Evolutionary conservation across 225 moss, liverwort and hornwort species (phyloP).

Genomic region (Polytrichum formosum): DNA sequence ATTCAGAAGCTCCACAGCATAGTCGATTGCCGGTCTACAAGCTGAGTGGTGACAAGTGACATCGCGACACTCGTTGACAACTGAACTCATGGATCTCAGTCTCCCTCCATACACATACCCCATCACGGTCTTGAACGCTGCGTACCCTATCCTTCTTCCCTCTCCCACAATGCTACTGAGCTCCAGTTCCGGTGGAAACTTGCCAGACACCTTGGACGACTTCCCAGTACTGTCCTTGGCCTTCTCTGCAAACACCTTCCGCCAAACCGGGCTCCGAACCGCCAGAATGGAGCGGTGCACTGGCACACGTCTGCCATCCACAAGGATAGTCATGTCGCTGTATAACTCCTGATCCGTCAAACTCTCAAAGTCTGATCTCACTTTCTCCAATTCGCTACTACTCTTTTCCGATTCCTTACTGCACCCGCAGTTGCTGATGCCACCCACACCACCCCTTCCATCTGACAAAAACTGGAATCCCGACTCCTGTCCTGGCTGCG

Average conservation of each 20-base stretch:
- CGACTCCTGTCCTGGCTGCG: slow-evolving; percentile 2
- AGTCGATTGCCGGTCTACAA: slow-evolving; percentile 66
- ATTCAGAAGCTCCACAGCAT: slow-evolving; percentile 61
- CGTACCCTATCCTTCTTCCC: slow-evolving; percentile 54
- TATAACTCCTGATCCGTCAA: slow-evolving; percentile 29
- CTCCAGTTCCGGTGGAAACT: slow-evolving; percentile 40
- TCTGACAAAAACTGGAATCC: neutral
- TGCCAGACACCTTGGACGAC: slow-evolving; percentile 7
- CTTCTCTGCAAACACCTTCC: slow-evolving; percentile 28
- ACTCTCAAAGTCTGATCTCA: slow-evolving; percentile 52
- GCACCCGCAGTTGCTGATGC: neutral
- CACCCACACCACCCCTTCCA: neutral
- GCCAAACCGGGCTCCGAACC: slow-evolving; percentile 61
- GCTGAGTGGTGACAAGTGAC: slow-evolving; percentile 50
- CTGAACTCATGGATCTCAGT: slow-evolving; percentile 23
- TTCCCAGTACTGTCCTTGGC: slow-evolving; percentile 2
- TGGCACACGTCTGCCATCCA: slow-evolving; percentile 43
- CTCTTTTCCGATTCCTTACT: slow-evolving; percentile 5
- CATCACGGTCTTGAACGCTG: slow-evolving; percentile 61
- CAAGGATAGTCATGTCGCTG: slow-evolving; percentile 55
- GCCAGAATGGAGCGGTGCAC: slow-evolving; percentile 67
- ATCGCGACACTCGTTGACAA: slow-evolving; percentile 40
- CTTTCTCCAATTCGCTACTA: slow-evolving; percentile 16
- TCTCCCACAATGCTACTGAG: slow-evolving; percentile 37
- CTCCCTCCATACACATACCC: slow-evolving; percentile 63